A percentile compares a stretch with the other conserved stretches of the same genome.
Evolutionary conservation across 768 basidiomycete species (phyloP).

Genomic region (Trametes gibbosa): DNA sequence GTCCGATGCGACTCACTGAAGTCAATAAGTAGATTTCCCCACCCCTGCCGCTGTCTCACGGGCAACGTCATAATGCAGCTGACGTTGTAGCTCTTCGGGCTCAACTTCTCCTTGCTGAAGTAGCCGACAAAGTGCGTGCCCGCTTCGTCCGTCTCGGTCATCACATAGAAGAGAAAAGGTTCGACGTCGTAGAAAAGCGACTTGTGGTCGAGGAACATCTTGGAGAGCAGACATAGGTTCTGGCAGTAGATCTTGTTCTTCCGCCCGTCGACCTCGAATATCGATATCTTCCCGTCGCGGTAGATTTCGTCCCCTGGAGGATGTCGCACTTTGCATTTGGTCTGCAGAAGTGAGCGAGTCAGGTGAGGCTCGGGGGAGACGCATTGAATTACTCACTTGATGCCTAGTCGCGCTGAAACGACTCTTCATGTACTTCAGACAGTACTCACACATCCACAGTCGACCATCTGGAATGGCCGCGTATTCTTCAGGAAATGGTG

Average conservation of each 20-base stretch:
- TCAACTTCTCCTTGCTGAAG: slow-evolving; percentile 98
- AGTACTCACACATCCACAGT: slow-evolving; percentile 97
- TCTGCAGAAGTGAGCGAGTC: slow-evolving; percentile 55
- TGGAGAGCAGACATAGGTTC: slow-evolving; percentile 94
- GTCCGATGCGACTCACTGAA: slow-evolving; percentile 71
- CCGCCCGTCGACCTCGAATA: slow-evolving; percentile 97
- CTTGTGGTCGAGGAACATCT: slow-evolving; percentile 99
- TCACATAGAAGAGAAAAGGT: slow-evolving; percentile 98
- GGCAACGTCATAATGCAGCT: slow-evolving; percentile 99
- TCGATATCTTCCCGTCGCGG: slow-evolving; percentile 80
- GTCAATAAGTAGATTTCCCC: slow-evolving; percentile 96
- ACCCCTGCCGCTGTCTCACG: slow-evolving; percentile 89
- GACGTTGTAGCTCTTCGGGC: slow-evolving; percentile 93
- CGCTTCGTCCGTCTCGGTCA: slow-evolving; percentile 85
- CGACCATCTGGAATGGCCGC: slow-evolving; percentile 86
- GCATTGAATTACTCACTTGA: slow-evolving; percentile 53
- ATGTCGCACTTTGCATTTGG: slow-evolving; percentile 93
- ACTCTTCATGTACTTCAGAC: slow-evolving; percentile 97
- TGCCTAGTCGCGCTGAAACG: slow-evolving; percentile 83
- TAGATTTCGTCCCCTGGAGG: slow-evolving; percentile 99
- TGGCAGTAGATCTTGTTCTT: slow-evolving; percentile 99
- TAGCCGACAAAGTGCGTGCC: slow-evolving; percentile 97
- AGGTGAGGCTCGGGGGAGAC: too few relatives aligned
- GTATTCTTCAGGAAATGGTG: slow-evolving; percentile 98
- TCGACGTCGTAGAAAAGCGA: slow-evolving; percentile 99